These are phyloP conservation scores for Volvox reticuliferus DNA, from an alignment of 139 green algal genomes.

Conservation along the genomic window DNA sequence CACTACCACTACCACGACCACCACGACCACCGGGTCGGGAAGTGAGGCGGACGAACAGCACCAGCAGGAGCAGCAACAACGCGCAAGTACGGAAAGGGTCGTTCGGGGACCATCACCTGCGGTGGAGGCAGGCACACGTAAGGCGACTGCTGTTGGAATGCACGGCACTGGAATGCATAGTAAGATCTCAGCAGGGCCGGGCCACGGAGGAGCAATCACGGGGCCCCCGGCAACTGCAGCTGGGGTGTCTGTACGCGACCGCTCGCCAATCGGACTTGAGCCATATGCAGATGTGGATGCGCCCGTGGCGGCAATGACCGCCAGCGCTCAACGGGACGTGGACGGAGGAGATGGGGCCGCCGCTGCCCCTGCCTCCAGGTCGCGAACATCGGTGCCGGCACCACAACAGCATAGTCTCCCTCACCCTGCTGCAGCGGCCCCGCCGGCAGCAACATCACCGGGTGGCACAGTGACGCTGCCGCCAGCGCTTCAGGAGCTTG, in stretches of 20 bases:
- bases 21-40: neutral
- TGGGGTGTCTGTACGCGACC: too few relatives aligned
- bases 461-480: neutral
- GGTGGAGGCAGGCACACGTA: neutral
- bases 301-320: too few relatives aligned
- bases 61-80: neutral
- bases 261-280: neutral
- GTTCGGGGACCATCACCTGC: neutral
- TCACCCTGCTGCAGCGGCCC: neutral
- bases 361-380: neutral
- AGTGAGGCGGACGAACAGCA: constrained; percentile 32
- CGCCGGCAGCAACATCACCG: neutral
- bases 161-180: neutral
- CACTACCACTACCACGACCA: neutral
- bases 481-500: constrained; percentile 32
- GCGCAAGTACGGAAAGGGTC: too few relatives aligned
- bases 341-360: neutral
- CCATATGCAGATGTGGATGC: neutral
- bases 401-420: neutral
- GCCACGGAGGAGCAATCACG: too few relatives aligned
- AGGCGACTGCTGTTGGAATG: neutral
- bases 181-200: too few relatives aligned
- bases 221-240: too few relatives aligned
- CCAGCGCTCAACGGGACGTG: too few relatives aligned
- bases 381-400: neutral